Evolutionary conservation across 2,329 filamentous ascomycete species (phyloP), one percentile per base, ranked within the genome.

Genomic region (Myriosclerotinia curreyana): DNA sequence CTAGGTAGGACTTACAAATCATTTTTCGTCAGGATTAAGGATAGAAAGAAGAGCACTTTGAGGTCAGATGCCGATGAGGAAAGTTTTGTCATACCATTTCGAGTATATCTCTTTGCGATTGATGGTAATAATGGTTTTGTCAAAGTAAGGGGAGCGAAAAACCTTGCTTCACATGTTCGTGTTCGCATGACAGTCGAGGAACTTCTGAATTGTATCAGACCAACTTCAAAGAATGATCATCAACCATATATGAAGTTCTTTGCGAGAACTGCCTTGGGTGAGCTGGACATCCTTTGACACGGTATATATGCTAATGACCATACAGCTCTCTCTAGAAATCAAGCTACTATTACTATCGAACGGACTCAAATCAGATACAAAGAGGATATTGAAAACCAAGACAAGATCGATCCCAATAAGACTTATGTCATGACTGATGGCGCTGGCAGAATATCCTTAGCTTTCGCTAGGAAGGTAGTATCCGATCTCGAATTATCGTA

Each of bases 381-480:
- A 79, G 42, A 58, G 15, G 70, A 71, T 54, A 69, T 71, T 7
- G 64, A 46, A 9, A 54, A 62, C 11, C 20, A 15, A 17, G 69
- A 58, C 8, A 1, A 8, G 17, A 34, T 36, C 11, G 28, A 22
- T 60, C 20, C 14, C 62, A 56, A 2, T 68, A 71, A 0, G 75
- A 79, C 28, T 12, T 48, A 58, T 9, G 79, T 83, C 0, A 88
- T 89, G 85, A 88, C 87, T 53, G 86, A 89, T 62, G 86, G 90
- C 0, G 88, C 90, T 52, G 84, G 81, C 0, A 76, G 77, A 3
- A 87, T 92, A 68, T 93, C 90, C 0, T 77, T 79, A 5, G 81
- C 78, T 1, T 80, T 90, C 2, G 86, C 84, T 0, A 72, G 75
- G 1, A 77, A 77, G 50, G 79, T 92, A 6, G 79, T 82, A 34